Evolutionary conservation across 2,329 filamentous ascomycete species (phyloP).

Genomic region (Furcasterigmium furcatum): DNA sequence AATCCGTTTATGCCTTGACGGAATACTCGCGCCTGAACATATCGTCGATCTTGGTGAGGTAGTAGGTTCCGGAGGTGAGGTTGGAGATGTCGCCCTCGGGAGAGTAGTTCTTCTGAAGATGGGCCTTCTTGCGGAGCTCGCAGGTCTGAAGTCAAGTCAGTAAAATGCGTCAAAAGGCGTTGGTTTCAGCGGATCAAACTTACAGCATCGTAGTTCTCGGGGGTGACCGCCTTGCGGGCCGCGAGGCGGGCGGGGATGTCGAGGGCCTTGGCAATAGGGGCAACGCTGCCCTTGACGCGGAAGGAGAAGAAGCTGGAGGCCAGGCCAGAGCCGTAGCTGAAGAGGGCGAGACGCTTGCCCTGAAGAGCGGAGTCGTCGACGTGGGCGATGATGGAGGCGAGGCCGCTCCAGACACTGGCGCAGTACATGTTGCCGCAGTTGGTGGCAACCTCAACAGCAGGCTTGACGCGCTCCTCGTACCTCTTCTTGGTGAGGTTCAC

Average conservation of each 20-base stretch:
- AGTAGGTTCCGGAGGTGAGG: slow-evolving; percentile 68
- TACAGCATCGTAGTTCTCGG: slow-evolving; percentile 72
- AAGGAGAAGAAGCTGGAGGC: slow-evolving; percentile 71
- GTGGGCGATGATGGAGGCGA: slow-evolving; percentile 66
- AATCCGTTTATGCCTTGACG: slow-evolving; percentile 61
- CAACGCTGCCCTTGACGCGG: slow-evolving; percentile 69
- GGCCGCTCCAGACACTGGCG: slow-evolving; percentile 71
- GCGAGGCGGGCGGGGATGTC: slow-evolving; percentile 68
- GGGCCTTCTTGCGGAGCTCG: slow-evolving; percentile 76
- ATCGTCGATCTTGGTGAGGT: slow-evolving; percentile 75
- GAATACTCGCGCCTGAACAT: slow-evolving; percentile 82
- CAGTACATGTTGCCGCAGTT: slow-evolving; percentile 71
- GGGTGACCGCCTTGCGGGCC: slow-evolving; percentile 62
- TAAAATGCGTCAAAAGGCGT: neutral
- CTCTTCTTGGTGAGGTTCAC: slow-evolving; percentile 82
- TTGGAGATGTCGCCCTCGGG: slow-evolving; percentile 67
- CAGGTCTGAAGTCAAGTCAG: slow-evolving; percentile 55
- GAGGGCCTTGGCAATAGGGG: slow-evolving; percentile 63
- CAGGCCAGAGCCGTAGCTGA: slow-evolving; percentile 77
- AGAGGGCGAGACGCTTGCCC: slow-evolving; percentile 71
- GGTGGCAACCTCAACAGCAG: slow-evolving; percentile 72
- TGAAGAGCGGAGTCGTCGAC: slow-evolving; percentile 60
- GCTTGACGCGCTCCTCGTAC: slow-evolving; percentile 74
- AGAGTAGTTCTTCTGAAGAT: slow-evolving; percentile 75
- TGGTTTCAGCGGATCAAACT: slow-evolving; percentile 24